Conservation (phyloP, 129 eudicot species). For the Lactuca sativa region DNA sequence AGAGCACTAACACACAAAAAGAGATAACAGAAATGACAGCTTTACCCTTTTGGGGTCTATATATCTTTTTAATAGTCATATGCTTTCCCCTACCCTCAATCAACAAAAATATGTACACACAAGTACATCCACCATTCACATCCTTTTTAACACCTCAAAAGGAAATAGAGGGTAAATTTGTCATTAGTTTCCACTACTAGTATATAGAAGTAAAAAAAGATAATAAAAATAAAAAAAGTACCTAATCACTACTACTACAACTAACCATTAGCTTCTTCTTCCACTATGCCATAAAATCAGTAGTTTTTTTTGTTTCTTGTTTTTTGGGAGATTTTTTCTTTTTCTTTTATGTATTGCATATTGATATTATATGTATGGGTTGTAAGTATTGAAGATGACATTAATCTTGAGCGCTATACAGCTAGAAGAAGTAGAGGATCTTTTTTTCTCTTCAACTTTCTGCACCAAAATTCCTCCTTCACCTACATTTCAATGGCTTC, state of each 20-base stretch:
- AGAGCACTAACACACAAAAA: constrained; percentile 11
- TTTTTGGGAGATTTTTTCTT: neutral
- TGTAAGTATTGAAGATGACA: constrained; percentile 75
- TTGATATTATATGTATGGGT: constrained; percentile 41
- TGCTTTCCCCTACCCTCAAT: neutral
- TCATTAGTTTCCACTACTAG: constrained; percentile 7
- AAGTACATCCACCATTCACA: constrained; percentile 14
- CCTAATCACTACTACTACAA: constrained; percentile 39
- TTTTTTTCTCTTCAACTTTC: neutral
- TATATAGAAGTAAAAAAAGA: constrained; percentile 51
- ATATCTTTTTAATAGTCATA: constrained; percentile 10
- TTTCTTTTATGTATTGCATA: constrained; percentile 61
- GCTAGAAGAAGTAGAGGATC: neutral
- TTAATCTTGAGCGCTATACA: constrained; percentile 37
- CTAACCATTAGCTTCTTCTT: constrained; percentile 13
- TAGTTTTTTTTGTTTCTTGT: constrained; percentile 51
- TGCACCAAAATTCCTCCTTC: constrained; percentile 22
- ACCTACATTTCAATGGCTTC: constrained; percentile 84
- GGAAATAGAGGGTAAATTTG: constrained; percentile 3
- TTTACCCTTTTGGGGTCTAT: constrained; percentile 11
- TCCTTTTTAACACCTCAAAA: constrained; percentile 3
- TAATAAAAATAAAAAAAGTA: constrained; percentile 51
- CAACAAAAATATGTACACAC: constrained; percentile 11
- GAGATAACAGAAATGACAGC: constrained; percentile 11
- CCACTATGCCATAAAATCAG: constrained; percentile 57